A percentile compares a stretch with the other conserved stretches of the same genome.
Evolutionary conservation across 495 filamentous ascomycete genomes (phyloP).

Genomic region (Penicillium alfredii): DNA sequence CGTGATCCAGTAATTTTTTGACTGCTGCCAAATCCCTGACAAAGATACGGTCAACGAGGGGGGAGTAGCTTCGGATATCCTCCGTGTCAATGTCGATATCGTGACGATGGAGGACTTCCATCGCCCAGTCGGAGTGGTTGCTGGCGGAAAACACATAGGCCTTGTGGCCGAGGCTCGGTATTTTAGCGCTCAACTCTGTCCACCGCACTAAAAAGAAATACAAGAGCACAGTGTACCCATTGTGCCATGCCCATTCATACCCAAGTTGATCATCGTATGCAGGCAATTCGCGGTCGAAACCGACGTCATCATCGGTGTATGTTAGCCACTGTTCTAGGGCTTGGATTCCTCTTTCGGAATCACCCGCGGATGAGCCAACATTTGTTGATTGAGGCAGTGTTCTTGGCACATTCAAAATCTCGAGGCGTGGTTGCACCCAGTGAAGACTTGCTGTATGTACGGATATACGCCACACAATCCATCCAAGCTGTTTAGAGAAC

Average conservation of each 20-base stretch:
- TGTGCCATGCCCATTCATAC: slow-evolving; percentile 11
- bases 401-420: slow-evolving; percentile 2
- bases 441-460: slow-evolving; percentile 1
- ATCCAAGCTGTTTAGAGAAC: slow-evolving; percentile 25
- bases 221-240: slow-evolving; percentile 7
- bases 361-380: background rate
- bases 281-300: background rate
- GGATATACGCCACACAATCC: slow-evolving; percentile 25
- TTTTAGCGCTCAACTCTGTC: slow-evolving; percentile 7
- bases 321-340: slow-evolving; percentile 8
- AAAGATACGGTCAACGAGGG: slow-evolving; percentile 9
- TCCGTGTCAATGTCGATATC: slow-evolving; percentile 12
- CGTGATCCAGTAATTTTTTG: slow-evolving; percentile 6
- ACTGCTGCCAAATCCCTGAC: slow-evolving; percentile 1
- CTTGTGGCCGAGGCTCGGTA: background rate
- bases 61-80: slow-evolving; percentile 1
- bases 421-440: slow-evolving; percentile 4
- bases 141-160: slow-evolving; percentile 12
- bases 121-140: slow-evolving; percentile 3
- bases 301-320: background rate
- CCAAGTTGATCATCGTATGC: background rate
- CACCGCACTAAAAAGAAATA: slow-evolving; percentile 10
- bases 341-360: background rate
- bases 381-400: background rate
- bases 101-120: slow-evolving; percentile 12